phyloP scores from a whole-genome alignment of 1,284 basidiomycete genomes.

The Lentinus polychrous region DNA sequence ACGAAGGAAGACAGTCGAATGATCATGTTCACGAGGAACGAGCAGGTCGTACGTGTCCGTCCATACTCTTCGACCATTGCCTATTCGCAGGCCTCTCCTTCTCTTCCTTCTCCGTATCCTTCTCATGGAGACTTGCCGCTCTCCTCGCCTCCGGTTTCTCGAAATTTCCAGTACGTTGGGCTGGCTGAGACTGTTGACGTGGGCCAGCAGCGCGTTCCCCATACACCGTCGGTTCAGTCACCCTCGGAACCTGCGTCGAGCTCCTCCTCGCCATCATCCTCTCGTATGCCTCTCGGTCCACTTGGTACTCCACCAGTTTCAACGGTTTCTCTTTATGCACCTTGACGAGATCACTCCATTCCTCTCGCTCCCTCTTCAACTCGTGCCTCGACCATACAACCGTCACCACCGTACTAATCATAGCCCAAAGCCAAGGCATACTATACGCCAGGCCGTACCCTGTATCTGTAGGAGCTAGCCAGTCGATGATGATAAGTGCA shows the following conservation, averaged over 20 bases:
- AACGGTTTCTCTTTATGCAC: conserved; percentile 10
- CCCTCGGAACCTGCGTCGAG: not conserved
- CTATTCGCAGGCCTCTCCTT: not conserved
- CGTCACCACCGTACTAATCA: conserved; percentile 16
- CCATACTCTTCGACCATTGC: too few species aligned
- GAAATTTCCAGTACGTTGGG: not conserved
- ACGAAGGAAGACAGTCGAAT: too few species aligned
- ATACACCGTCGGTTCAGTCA: too few species aligned
- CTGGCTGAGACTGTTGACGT: not conserved
- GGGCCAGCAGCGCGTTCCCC: not conserved
- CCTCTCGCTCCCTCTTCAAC: conserved; percentile 16
- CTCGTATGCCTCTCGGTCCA: conserved; percentile 7
- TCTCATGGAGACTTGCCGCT: not conserved
- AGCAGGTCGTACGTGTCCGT: too few species aligned
- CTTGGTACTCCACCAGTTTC: conserved; percentile 11
- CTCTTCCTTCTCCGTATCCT: not conserved
- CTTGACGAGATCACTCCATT: conserved; percentile 15
- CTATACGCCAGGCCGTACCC: conserved; percentile 27
- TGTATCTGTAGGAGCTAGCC: conserved; percentile 22
- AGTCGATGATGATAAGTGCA: conserved; percentile 21
- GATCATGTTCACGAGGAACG: too few species aligned
- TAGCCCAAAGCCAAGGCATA: conserved; percentile 27
- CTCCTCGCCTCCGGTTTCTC: not conserved
- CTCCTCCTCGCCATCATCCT: conserved; percentile 6
- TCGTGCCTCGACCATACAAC: conserved; percentile 16